Conservation (phyloP, 2,329 filamentous ascomycete genomes). For the Xylaria arbuscula region DNA sequence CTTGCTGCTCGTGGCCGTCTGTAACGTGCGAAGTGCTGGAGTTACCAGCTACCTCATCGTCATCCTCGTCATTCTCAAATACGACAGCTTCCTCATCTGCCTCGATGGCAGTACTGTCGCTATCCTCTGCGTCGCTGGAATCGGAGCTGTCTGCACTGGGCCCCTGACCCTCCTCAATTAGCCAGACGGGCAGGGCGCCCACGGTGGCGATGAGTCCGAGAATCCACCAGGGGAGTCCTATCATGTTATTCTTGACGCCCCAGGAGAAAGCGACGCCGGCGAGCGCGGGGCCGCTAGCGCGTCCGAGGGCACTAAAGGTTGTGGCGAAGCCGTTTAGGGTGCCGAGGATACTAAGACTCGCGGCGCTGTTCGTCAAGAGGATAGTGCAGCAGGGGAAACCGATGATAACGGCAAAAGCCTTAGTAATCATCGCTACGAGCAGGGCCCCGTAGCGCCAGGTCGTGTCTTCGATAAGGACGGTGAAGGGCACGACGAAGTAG, state of each 20-base stretch:
- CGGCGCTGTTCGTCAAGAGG: conserved; percentile 86
- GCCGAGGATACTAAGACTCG: conserved; percentile 79
- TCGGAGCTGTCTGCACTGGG: conserved; percentile 54
- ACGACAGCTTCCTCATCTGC: conserved; percentile 45
- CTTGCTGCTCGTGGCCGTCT: conserved; percentile 40
- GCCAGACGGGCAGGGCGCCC: conserved; percentile 78
- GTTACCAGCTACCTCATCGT: conserved; percentile 32
- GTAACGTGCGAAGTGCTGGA: conserved; percentile 32
- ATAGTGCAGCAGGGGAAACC: conserved; percentile 92
- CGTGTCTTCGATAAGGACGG: conserved; percentile 67
- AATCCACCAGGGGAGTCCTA: conserved; percentile 84
- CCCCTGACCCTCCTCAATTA: conserved; percentile 80
- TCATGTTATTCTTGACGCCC: conserved; percentile 79
- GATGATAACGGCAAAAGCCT: conserved; percentile 81
- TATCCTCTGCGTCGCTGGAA: conserved; percentile 39
- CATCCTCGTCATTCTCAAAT: conserved; percentile 48
- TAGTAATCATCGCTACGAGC: conserved; percentile 75
- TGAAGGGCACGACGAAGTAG: conserved; percentile 86
- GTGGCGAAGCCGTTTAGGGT: conserved; percentile 94
- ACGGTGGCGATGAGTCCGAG: conserved; percentile 72
- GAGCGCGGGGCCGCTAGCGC: conserved; percentile 81
- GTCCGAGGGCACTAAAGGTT: conserved; percentile 80
- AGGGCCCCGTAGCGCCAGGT: conserved; percentile 69
- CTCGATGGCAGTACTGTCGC: conserved; percentile 50
- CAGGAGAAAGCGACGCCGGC: conserved; percentile 78